A percentile compares a stretch with the other conserved stretches of the same genome.
phyloP scores from a whole-genome alignment of 2,329 filamentous ascomycete genomes.

The Chrysoporthe austroafricana region DNA sequence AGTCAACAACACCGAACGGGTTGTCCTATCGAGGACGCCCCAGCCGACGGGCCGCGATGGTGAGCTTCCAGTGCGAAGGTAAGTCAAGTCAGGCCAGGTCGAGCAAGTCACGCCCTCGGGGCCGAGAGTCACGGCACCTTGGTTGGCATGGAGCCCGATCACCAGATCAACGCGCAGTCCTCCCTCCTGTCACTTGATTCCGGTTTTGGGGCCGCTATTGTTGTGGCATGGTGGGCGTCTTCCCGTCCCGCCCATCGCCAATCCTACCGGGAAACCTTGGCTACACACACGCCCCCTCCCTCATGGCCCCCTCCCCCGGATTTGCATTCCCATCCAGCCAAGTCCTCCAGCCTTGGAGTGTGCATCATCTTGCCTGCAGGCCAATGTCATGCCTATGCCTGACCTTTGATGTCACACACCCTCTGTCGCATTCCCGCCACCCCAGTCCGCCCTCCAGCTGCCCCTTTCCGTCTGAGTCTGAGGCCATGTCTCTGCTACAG shows the following conservation, averaged over 20 bases:
- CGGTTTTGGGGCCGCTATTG: constrained; percentile 19
- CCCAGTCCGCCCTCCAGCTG: constrained; percentile 25
- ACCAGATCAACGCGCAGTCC: constrained; percentile 21
- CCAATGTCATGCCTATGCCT: constrained; percentile 19
- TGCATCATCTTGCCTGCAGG: constrained; percentile 17
- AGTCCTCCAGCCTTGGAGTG: background rate
- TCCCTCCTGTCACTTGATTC: constrained; percentile 20
- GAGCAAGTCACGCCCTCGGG: constrained; percentile 2
- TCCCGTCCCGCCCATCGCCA: constrained; percentile 18
- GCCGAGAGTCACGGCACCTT: constrained; percentile 1
- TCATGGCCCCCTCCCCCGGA: constrained; percentile 7
- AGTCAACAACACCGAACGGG: constrained; percentile 2
- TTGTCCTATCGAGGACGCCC: background rate
- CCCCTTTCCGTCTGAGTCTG: constrained; percentile 28
- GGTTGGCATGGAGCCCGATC: background rate
- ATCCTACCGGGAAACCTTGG: background rate
- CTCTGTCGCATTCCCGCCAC: constrained; percentile 28
- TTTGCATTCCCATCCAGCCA: constrained; percentile 15
- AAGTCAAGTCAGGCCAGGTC: constrained; percentile 2
- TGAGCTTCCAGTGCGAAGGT: constrained; percentile 29
- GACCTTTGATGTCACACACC: constrained; percentile 27
- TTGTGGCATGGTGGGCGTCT: constrained; percentile 20
- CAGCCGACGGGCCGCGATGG: constrained; percentile 20
- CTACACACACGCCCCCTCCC: constrained; percentile 25
- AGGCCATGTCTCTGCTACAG: constrained; percentile 24